Base-by-base conservation (phyloP, 2,329 filamentous ascomycete genomes). In the Fusarium albosuccineum region DNA sequence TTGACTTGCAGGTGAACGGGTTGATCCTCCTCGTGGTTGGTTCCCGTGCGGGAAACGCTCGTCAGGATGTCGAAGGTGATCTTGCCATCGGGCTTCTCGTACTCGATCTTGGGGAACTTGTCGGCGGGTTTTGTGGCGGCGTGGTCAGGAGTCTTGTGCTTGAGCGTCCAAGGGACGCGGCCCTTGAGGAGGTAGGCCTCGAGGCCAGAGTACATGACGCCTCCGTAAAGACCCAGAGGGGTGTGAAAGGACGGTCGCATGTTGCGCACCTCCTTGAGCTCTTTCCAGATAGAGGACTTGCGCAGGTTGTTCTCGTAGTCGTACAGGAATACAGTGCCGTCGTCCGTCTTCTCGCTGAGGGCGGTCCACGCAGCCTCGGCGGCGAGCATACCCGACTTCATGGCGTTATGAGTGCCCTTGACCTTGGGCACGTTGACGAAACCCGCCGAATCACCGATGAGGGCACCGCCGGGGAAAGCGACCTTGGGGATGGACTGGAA, bases 401-500 rank as follows among this genome's bases (percentile, higher is more conserved):
- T 98, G 53, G 96, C 94, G 48, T 96, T 97, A 80, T 99, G 96
- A 0, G 95, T 97, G 60, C 96, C 96, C 83, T 99, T 99, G 80
- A 99, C 93, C 83, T 99, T 99, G 68, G 96, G 96, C 14, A 99
- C 92, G 75, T 99, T 99, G 79, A 99, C 86, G 76, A 99, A 97
- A 6, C 96, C 96, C 29, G 96, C 96, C 16, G 94, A 97, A 80
- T 99, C 96, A 56, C 96, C 96, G 70, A 99, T 97, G 44, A 99
- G 84, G 46, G 96, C 96, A 60, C 96, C 96, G 62, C 96, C 96
- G 26, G 96, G 96, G 81, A 99, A 99, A 22, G 95, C 92, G 49
- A 96, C 94, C 80, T 97, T 97, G 57, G 96, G 96, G 73, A 99
- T 97, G 4, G 94, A 97, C 82, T 99, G 96, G 81, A 97, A 97